A percentile compares a stretch with the other conserved stretches of the same genome.
Evolutionary conservation across 2,329 filamentous ascomycete genomes (phyloP).

Genomic region (Aureobasidium musti): DNA sequence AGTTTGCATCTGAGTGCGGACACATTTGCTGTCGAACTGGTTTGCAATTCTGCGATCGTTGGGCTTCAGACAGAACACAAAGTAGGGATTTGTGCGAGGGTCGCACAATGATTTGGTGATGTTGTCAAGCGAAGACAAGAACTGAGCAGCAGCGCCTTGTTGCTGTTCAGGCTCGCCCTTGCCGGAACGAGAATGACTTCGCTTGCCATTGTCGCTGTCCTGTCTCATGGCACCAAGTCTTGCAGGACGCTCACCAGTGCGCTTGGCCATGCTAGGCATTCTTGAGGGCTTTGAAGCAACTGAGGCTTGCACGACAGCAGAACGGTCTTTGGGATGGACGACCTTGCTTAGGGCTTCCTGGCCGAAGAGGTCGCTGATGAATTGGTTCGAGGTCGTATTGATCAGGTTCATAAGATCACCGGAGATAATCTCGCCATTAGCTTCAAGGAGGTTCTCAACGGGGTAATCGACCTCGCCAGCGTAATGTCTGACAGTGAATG

Average conservation of each 20-base stretch:
- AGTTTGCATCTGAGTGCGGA: slow-evolving; percentile 89
- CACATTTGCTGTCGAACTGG: slow-evolving; percentile 98
- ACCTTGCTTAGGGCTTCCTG: slow-evolving; percentile 92
- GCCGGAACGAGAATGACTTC: slow-evolving; percentile 44
- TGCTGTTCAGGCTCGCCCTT: slow-evolving; percentile 54
- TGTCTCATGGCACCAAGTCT: slow-evolving; percentile 48
- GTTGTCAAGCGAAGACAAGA: slow-evolving; percentile 83
- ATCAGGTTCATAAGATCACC: slow-evolving; percentile 95
- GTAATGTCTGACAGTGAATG: slow-evolving; percentile 92
- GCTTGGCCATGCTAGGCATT: slow-evolving; percentile 87
- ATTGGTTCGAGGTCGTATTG: slow-evolving; percentile 81
- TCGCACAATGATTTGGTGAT: slow-evolving; percentile 84
- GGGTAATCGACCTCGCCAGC: slow-evolving; percentile 96
- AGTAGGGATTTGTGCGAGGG: slow-evolving; percentile 87
- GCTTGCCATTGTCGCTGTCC: slow-evolving; percentile 45
- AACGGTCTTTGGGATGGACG: slow-evolving; percentile 87
- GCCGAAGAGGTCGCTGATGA: slow-evolving; percentile 88
- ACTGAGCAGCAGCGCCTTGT: slow-evolving; percentile 90
- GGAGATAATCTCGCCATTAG: slow-evolving; percentile 94
- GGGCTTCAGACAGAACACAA: slow-evolving; percentile 95
- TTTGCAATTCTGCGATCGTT: slow-evolving; percentile 97
- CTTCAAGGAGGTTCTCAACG: slow-evolving; percentile 81
- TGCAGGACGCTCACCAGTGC: slow-evolving; percentile 63
- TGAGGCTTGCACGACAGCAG: slow-evolving; percentile 90
- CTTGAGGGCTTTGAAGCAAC: slow-evolving; percentile 94